These are phyloP conservation scores for Striga asiatica DNA, from an alignment of 257 asterid genomes.

Conservation along the genomic window DNA sequence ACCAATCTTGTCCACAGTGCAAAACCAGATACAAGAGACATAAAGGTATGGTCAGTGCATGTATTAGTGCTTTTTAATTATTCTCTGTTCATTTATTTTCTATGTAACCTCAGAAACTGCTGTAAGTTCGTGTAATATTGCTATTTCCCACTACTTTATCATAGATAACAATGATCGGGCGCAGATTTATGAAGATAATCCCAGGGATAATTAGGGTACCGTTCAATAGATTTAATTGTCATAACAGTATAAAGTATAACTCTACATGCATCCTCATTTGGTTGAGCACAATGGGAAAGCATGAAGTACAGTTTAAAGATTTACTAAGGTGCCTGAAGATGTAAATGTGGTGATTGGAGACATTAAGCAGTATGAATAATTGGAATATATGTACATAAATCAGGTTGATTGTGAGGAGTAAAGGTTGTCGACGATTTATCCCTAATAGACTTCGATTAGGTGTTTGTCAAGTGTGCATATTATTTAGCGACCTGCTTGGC, in stretches of 20 bases:
- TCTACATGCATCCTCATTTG: too few species aligned
- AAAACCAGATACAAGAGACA: constrained; percentile 92
- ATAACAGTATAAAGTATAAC: too few species aligned
- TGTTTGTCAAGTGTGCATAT: too few species aligned
- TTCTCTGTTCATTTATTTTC: background rate
- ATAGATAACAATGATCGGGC: too few species aligned
- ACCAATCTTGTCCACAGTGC: constrained; percentile 97
- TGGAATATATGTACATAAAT: too few species aligned
- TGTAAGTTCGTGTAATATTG: background rate
- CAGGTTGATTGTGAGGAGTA: too few species aligned
- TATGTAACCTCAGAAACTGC: background rate
- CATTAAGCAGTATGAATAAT: too few species aligned
- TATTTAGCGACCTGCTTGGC: background rate
- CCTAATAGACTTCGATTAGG: too few species aligned
- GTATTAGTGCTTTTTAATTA: background rate
- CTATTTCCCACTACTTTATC: background rate
- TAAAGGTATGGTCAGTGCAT: constrained; percentile 40
- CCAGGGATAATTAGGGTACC: background rate
- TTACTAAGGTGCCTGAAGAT: too few species aligned
- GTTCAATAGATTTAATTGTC: background rate
- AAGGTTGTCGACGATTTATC: too few species aligned
- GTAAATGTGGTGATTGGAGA: too few species aligned
- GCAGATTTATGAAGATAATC: constrained; percentile 4
- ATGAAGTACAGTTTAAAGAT: too few species aligned
- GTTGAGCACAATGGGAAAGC: background rate